Evolutionary conservation across 2,329 filamentous ascomycete species (phyloP), one percentile per base, ranked within the genome.

Genomic region (Elsinoe batatas): DNA sequence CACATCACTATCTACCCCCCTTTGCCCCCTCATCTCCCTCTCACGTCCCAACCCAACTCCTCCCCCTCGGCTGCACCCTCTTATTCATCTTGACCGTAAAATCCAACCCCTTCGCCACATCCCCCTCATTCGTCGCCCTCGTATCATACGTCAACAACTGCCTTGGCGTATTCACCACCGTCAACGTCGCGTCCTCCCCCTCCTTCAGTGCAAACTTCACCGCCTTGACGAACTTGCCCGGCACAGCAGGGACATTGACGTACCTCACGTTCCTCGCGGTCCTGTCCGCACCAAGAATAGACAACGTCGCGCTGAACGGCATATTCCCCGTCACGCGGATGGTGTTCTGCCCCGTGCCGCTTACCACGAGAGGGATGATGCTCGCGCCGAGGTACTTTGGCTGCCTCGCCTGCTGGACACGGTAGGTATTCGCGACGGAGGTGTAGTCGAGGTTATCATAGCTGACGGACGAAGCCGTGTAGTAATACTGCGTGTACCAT

Each of bases 321-420:
- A 75, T 63, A 46, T 37, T 59, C 0, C 71, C 63, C 18, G 63
- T 64, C 0, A 68, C 60, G 11, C 64, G 65, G 2, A 68, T 66
- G 0, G 63, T 67, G 26, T 22, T 35, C 15, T 15, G 18, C 32
- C 17, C 18, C 15, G 18, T 35, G 32, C 17, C 32, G 6, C 15
- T 51, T 1, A 38, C 47, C 3, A 20, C 12, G 10, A 78, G 67
- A 0, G 75, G 74, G 42, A 74, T 70, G 59, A 77, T 77, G 62
- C 73, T 78, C 50, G 75, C 70, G 1, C 76, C 76, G 72, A 78
- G 74, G 63, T 78, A 78, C 22, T 68, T 66, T 20, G 75, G 75
- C 13, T 66, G 64, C 2, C 74, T 66, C 8, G 67, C 69, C 0
- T 69, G 44, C 57, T 74, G 75, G 59, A 75, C 73, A n/a, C 63